A percentile compares a stretch with the other conserved stretches of the same genome.
These are phyloP conservation scores for Eucalyptus cloeziana DNA, from an alignment of 345 rosid genomes.

Conservation along the genomic window DNA sequence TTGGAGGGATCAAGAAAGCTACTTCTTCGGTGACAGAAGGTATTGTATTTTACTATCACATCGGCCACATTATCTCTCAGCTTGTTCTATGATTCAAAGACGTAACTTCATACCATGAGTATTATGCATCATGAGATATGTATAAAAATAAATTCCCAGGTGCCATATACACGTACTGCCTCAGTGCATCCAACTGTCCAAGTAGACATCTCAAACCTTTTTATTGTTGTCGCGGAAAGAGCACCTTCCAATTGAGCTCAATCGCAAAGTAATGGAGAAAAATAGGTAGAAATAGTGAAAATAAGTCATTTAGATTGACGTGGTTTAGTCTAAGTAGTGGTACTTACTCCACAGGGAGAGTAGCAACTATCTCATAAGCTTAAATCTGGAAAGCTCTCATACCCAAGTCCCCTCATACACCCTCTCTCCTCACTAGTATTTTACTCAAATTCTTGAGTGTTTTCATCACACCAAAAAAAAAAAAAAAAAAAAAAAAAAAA, in stretches of 20 bases:
- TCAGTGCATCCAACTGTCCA: not conserved
- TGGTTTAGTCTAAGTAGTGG: not conserved
- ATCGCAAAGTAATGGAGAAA: not conserved
- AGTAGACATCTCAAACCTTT: not conserved
- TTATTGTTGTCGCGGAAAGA: not conserved
- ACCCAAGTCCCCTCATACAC: not conserved
- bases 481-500: rapidly evolving
- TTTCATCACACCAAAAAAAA: rapidly evolving
- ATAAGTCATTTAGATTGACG: not conserved
- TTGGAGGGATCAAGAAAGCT: constrained; percentile 26
- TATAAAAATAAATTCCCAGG: not conserved
- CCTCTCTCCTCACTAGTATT: not conserved
- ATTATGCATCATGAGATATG: not conserved
- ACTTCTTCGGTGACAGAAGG: not conserved
- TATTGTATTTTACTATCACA: not conserved
- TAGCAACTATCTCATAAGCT: not conserved
- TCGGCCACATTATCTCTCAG: not conserved
- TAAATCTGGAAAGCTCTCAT: not conserved
- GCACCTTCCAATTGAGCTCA: not conserved
- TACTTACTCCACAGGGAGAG: not conserved
- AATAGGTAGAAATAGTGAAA: not conserved
- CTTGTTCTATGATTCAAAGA: not conserved
- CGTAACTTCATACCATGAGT: not conserved
- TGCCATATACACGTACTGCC: not conserved
- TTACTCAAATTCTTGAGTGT: not conserved